A percentile compares a stretch with the other conserved stretches of the same genome.
Conservation (phyloP, 2,329 filamentous ascomycete species). For the Penicillium griseofulvum region DNA sequence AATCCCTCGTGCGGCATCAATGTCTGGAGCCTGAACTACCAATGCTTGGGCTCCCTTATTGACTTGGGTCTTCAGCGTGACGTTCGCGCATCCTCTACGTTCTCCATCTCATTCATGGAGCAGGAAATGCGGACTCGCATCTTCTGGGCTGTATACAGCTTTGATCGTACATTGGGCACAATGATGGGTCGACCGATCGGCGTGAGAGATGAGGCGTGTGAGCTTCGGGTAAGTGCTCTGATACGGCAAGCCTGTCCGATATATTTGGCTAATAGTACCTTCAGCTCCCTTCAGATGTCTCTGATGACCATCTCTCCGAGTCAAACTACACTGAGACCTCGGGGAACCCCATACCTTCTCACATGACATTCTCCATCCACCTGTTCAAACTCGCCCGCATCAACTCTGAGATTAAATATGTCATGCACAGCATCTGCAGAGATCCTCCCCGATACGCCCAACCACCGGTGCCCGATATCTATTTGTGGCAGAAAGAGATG, state of each 20-base stretch:
- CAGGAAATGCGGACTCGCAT: slow-evolving; percentile 56
- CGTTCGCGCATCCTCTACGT: slow-evolving; percentile 39
- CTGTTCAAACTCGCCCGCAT: slow-evolving; percentile 46
- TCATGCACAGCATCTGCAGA: slow-evolving; percentile 54
- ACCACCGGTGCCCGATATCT: slow-evolving; percentile 46
- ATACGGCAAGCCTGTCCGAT: neutral
- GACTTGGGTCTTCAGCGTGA: slow-evolving; percentile 55
- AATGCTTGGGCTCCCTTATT: slow-evolving; percentile 52
- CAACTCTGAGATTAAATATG: slow-evolving; percentile 59
- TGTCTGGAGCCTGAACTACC: slow-evolving; percentile 57
- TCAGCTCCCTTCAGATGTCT: slow-evolving; percentile 21
- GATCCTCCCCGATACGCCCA: slow-evolving; percentile 50
- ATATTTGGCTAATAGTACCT: slow-evolving; percentile 6
- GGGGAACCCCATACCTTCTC: slow-evolving; percentile 15
- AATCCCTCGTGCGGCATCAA: slow-evolving; percentile 51
- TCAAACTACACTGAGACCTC: neutral
- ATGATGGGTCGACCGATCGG: slow-evolving; percentile 59
- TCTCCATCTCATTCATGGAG: slow-evolving; percentile 47
- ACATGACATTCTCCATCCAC: slow-evolving; percentile 49
- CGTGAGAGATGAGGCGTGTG: slow-evolving; percentile 55
- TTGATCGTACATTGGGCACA: slow-evolving; percentile 54
- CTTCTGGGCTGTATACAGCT: slow-evolving; percentile 55
- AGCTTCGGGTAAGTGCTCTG: slow-evolving; percentile 44
- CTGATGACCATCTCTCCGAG: slow-evolving; percentile 17
- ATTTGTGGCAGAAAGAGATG: slow-evolving; percentile 49